Base-by-base conservation (phyloP, 805 yeast species). In the Candida montana region DNA sequence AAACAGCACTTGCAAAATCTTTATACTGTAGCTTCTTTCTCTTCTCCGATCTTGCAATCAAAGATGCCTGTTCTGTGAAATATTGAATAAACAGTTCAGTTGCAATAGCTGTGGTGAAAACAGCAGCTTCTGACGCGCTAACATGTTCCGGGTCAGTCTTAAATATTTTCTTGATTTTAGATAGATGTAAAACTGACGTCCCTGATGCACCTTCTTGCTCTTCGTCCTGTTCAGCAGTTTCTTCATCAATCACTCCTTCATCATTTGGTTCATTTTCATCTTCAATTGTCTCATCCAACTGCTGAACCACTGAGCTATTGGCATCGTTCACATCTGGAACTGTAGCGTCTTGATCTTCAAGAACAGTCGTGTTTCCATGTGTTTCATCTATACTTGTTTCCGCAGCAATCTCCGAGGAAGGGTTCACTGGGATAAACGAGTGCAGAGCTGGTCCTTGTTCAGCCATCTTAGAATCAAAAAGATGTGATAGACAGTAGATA, bases 31-130 rank as follows among this genome's bases (percentile, higher is more conserved):
- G 63, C 50, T 80, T 81, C 65, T 82, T 81, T 35, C 91, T 65
- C 47, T 78, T 77, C 23, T 77, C 83, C 29, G 78, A 65, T 50
- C 78, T 75, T 26, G 95, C 84, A 18, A 70, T 66, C 42, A 80
- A 61, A 6, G 78, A 67, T 0, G 93, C 89, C 55, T 82, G 86
- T 55, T 81, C 87, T 2, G 85, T 72, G 46, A 84, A 69, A 53
- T 78, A 75, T 59, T 79, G 81, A 18, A 84, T 70, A 55, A 85
- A 85, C 18, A 83, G 62, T 53, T 85, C 93, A 0, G 91, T 78
- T 8, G 93, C 89, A n/a, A 82, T 71, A 3, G 86, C 87, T 7
- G 85, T 68, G 13, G 87, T 74, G 56, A 77, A 81, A n/a, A 81
- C 85, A 0, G 91, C 87, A 23, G 79, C 68, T 42, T 76, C 81